Evolutionary conservation across 2,329 filamentous ascomycete genomes (phyloP).

Genomic region (Plectosphaerella cucumerina): DNA sequence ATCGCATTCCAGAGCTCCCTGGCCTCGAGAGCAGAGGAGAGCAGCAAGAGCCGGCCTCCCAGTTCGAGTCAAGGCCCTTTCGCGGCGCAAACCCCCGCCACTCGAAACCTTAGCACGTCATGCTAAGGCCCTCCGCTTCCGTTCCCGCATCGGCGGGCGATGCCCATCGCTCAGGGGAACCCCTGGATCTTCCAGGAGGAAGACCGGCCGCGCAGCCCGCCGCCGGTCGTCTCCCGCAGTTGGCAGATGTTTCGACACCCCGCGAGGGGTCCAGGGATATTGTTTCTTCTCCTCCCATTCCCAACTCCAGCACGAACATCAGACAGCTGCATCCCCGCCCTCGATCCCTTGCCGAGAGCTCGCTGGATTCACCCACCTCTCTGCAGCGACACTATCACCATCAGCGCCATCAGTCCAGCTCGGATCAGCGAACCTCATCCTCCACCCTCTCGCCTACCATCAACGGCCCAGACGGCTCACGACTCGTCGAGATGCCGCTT

Average conservation of each 20-base stretch:
- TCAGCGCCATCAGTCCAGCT: conserved; percentile 29
- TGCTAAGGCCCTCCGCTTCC: conserved; percentile 27
- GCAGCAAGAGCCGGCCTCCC: too few species aligned
- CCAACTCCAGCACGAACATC: conserved; percentile 4
- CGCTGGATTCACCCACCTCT: conserved; percentile 7
- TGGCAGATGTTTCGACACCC: not conserved
- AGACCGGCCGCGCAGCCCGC: conserved; percentile 8
- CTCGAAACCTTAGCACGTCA: conserved; percentile 32
- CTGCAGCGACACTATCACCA: conserved; percentile 16
- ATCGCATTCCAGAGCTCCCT: too few species aligned
- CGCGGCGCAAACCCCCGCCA: conserved; percentile 15
- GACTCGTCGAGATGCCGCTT: conserved; percentile 32
- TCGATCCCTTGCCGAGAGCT: conserved; percentile 7
- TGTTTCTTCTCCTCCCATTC: not conserved
- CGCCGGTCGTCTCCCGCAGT: not conserved
- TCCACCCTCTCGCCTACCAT: conserved; percentile 15
- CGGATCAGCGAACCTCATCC: conserved; percentile 24
- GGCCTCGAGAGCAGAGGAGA: too few species aligned
- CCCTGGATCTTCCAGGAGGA: conserved; percentile 1
- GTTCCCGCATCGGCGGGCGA: conserved; percentile 6
- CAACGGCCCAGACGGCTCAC: conserved; percentile 19
- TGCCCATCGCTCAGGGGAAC: conserved; percentile 10
- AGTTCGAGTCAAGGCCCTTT: too few species aligned
- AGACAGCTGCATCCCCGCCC: conserved; percentile 4
- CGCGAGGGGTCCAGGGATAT: not conserved